Base-by-base conservation (phyloP, 257 asterid species). In the Craterostigma plantagineum region DNA sequence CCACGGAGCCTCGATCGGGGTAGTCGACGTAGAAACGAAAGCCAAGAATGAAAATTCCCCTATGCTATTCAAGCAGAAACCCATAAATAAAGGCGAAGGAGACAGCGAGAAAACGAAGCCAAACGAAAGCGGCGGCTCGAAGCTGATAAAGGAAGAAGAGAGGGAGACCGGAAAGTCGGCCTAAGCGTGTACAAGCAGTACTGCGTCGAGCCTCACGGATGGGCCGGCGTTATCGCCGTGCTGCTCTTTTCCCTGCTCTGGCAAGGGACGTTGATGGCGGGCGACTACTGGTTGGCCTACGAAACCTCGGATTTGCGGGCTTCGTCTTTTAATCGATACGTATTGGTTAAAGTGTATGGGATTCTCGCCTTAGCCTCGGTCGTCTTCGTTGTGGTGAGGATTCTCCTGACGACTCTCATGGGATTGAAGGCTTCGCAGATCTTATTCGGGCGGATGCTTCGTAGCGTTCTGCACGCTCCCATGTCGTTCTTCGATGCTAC, bases 401-500 rank as follows among this genome's bases (percentile, higher is more conserved):
- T 70, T 48, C 0, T 74, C 35, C 57, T 83, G 14, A 65, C 58
- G 27, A 55, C 81, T 0, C 16, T 67, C 34, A 82, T 90, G 92
- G 95, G 93, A 39, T 76, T 90, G 39, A 90, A 74, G 71, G 79
- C 98, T 0, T 49, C 94, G 8, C 98, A 90, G 55, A 69, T 79
- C 46, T 79, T 83, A 78, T 90, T 90, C 70, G 44, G 48, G 16
- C 81, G 78, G 42, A 83, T 90, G 48, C 95, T 90, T 53, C 58
- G 53, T 11, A 57, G 92, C 65, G 77, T 90, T 42, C 56, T 79
- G 42, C 95, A 79, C 42, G 99, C 95, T 38, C 99, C 99, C 1
- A 90, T 90, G 95, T 68, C 99, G 36, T 90, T 83, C 71, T 90
- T 90, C 16, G 99, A 90, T 46, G 82, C 99, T 0, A 90, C 99